Evolutionary conservation across 2,329 filamentous ascomycete species (phyloP).

Genomic region (Botrytis sinoallii): DNA sequence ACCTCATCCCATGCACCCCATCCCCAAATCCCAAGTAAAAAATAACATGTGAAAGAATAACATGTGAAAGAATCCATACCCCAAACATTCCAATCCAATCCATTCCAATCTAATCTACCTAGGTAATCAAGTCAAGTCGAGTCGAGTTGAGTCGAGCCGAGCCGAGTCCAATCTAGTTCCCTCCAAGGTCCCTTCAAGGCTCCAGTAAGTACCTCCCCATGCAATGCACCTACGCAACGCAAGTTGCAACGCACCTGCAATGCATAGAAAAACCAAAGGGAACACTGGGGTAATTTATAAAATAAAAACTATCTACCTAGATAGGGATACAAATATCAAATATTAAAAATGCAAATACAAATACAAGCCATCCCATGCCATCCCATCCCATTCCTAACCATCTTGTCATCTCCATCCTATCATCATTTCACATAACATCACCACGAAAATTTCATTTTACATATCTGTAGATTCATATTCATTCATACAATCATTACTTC

Average conservation of each 20-base stretch:
- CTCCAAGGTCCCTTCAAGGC: no score
- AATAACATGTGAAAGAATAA: background rate
- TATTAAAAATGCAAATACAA: background rate
- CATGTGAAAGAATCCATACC: background rate
- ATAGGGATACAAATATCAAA: background rate
- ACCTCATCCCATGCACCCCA: no score
- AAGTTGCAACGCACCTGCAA: background rate
- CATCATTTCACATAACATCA: background rate
- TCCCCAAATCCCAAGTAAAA: no score
- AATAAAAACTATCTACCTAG: no score
- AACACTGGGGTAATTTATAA: background rate
- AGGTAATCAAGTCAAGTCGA: no score
- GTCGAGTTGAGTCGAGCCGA: background rate
- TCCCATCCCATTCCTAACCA: background rate
- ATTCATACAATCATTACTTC: constrained; percentile 6
- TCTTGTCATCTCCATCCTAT: background rate
- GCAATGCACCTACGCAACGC: background rate
- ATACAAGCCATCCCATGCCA: background rate
- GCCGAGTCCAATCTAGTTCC: background rate
- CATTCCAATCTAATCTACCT: background rate
- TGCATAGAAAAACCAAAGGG: background rate
- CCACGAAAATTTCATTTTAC: background rate
- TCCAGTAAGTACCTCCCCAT: background rate
- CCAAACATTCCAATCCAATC: background rate
- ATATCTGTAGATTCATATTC: constrained; percentile 2